Evolutionary conservation across 108 stramenopile species (phyloP).

Genomic region (Nannochloropsis gaditana): DNA sequence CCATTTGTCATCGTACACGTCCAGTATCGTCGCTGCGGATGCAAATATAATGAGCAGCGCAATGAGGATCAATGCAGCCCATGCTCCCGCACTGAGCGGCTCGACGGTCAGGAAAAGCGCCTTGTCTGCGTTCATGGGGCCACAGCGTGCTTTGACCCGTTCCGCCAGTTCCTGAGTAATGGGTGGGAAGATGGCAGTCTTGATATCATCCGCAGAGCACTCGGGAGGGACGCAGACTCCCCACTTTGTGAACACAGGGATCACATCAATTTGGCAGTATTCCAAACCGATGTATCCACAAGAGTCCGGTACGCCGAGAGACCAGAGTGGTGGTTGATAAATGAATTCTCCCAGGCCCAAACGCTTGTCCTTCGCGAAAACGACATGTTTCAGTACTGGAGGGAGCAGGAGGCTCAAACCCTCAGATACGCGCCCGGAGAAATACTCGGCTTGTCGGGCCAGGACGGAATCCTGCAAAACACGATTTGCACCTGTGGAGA

Average conservation of each 20-base stretch:
- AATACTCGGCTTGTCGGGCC: not conserved
- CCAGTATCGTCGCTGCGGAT: not conserved
- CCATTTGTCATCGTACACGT: not conserved
- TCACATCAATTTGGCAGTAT: not conserved
- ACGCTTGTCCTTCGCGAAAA: not conserved
- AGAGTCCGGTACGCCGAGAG: not conserved
- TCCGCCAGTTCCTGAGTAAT: not conserved
- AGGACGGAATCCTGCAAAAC: not conserved
- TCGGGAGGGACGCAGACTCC: not conserved
- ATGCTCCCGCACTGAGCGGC: not conserved
- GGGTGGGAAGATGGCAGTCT: not conserved
- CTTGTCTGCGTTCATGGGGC: not conserved
- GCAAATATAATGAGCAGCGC: not conserved
- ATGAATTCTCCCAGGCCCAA: not conserved
- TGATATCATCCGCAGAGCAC: not conserved
- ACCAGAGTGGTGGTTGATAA: constrained; percentile 10
- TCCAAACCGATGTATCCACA: constrained; percentile 14
- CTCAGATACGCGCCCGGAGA: not conserved
- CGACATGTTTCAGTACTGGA: not conserved
- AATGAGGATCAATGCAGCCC: not conserved
- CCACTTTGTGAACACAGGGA: not conserved
- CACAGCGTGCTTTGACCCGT: not conserved
- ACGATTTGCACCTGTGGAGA: not conserved
- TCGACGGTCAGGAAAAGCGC: constrained; percentile 11
- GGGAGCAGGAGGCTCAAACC: not conserved